Evolutionary conservation across 2,329 filamentous ascomycete genomes (phyloP), one percentile per base, ranked within the genome.

Genomic region (Ilyonectria destructans): DNA sequence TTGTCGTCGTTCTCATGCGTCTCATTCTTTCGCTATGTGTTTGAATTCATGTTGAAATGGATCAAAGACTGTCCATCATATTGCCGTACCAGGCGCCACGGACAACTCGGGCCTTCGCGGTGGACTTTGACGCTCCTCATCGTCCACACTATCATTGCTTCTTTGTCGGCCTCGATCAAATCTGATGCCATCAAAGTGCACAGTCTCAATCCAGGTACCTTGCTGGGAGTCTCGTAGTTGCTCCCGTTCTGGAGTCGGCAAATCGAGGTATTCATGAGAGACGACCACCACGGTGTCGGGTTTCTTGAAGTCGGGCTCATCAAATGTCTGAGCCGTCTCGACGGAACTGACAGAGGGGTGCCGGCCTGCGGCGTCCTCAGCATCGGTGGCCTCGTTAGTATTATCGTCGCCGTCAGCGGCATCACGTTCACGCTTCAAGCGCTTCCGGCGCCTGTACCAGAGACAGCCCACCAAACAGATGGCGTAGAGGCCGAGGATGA

Each of bases 401-500:
- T 35, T 21, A n/a, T 55, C 17, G 17, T 35, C 10, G n/a, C 45
- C 40, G 43, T 48, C 19, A 40, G 23, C 21, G 26, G 58, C 59
- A 8, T 73, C 68, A 10, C 62, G 65, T 29, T 74, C 70, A 17
- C 60, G 66, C 61, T 71, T 76, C 17, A 67, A 65, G 48, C 67
- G 75, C 64, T 69, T 77, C 17, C 74, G 73, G 4, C 77, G 75
- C 9, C 77, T 76, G 66, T 76, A 75, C 31, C 72, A 55, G 40
- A 80, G 68, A 46, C 75, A 80, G 19, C 73, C 73, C 10, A 74
- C 61, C 12, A 81, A 59, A n/a, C 70, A 77, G 1, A 77, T 31
- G 37, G 70, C 71, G 61, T 80, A 81, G 17, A 80, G 49, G 8
- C 72, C 68, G 1, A 81, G 69, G 8, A 80, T 68, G n/a, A 74